Base-by-base conservation (phyloP, 148 eudicot genomes). In the Camellia japonica region DNA sequence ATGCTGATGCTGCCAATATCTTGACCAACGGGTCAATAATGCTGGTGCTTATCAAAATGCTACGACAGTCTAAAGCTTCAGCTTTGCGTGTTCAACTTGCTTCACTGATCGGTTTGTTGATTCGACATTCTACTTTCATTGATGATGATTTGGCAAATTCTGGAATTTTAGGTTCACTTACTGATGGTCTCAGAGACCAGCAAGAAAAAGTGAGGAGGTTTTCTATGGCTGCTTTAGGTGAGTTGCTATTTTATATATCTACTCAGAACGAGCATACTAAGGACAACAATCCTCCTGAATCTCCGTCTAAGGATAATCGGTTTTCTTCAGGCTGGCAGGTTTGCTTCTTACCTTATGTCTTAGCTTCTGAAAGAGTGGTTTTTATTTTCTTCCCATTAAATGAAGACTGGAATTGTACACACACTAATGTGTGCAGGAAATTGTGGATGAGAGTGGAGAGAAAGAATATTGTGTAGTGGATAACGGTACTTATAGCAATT, bases 161-260 rank as follows among this genome's bases (percentile, higher is more conserved):
- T 82, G 99, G 97, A 79, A 88, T 96, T 80, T 87, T 93, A 74
- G 91, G 86, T 81, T 87, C 97, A 68, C 79, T 96, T 38, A 88
- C 93, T 81, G 91, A 94, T 82, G 94, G 98, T 76, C 97, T 96
- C 58, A 87, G 95, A 82, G 98, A 96, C 82, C 88, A 88, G 71
- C 98, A 92, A 85, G 99, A 93, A 78, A 96, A 96, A 85, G 98
- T 96, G n/a, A 90, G 98, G 88, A 88, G 99, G 84, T 96, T 91
- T 76, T 93, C 99, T 72, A 93, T 96, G 99, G 99, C 99, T 82
- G 98, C 98, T 75, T 73, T 95, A 83, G 98, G 98, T 52, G 98
- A 95, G 87, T 86, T 93, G 85, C 83, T 96, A 43, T 96, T 93
- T 80, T 93, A 96, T 82, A 90, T 96, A 86, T 96, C 99, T 70